Evolutionary conservation across 441 rosid genomes (phyloP).

Genomic region (Croton setiger): DNA sequence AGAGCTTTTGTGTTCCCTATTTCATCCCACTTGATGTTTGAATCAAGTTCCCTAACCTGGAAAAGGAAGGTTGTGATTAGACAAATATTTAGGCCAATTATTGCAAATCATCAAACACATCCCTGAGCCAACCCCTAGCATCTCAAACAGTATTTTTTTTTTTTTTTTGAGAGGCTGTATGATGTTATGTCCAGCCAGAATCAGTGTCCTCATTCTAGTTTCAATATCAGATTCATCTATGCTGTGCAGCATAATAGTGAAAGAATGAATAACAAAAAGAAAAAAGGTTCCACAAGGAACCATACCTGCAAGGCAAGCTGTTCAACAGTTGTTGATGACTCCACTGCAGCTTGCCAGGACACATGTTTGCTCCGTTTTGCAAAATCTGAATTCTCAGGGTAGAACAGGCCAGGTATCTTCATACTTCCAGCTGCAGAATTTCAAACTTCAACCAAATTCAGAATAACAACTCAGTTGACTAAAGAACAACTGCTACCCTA

Average conservation of each 20-base stretch:
- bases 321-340: slow-evolving; percentile 66
- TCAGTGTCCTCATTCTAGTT: background rate
- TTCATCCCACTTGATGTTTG: slow-evolving; percentile 83
- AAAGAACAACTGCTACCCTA: slow-evolving; percentile 20
- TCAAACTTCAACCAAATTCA: slow-evolving; percentile 45
- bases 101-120: background rate
- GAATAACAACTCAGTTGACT: slow-evolving; percentile 33
- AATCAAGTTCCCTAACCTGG: slow-evolving; percentile 88
- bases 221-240: background rate
- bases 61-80: background rate
- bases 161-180: background rate
- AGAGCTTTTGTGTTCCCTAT: slow-evolving; percentile 62
- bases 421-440: slow-evolving; percentile 71
- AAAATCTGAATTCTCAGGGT: slow-evolving; percentile 85
- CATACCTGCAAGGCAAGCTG: slow-evolving; percentile 90
- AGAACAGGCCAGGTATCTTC: slow-evolving; percentile 71
- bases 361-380: slow-evolving; percentile 77
- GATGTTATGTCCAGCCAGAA: slow-evolving; percentile 3
- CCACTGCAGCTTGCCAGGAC: slow-evolving; percentile 96
- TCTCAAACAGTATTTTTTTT: background rate
- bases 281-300: background rate
- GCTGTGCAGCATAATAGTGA: background rate
- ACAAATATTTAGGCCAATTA: background rate
- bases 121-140: background rate
- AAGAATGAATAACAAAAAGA: background rate